These are phyloP conservation scores for Lentinula raphanica DNA, from an alignment of 768 basidiomycete genomes.

Conservation along the genomic window DNA sequence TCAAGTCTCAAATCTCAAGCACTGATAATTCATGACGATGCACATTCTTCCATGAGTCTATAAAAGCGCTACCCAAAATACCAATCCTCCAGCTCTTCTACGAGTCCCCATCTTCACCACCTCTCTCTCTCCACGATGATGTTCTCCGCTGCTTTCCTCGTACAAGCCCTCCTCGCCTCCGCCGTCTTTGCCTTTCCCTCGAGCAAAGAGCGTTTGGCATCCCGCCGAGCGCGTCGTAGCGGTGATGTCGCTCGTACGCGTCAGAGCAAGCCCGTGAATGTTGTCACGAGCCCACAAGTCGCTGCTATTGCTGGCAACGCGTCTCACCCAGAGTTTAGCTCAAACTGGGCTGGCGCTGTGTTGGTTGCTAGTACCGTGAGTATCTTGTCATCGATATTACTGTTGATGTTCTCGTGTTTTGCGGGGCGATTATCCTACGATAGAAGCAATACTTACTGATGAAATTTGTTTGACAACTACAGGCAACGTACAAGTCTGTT, in stretches of 20 bases:
- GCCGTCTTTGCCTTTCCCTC: slow-evolving; percentile 4
- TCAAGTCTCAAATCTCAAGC: no score
- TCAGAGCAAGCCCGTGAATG: slow-evolving; percentile 6
- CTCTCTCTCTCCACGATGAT: neutral
- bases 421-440: no score
- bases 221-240: slow-evolving; percentile 1
- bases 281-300: neutral
- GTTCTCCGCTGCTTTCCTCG: slow-evolving; percentile 4
- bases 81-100: neutral
- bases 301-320: neutral
- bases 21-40: no score
- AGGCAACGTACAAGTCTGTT: slow-evolving; percentile 6
- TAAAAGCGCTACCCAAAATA: neutral
- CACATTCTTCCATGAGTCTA: no score
- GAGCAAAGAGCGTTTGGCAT: neutral
- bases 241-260: neutral
- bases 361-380: slow-evolving; percentile 3
- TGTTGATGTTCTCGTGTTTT: no score
- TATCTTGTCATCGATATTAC: neutral
- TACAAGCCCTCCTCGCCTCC: neutral
- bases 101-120: neutral
- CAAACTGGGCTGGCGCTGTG: slow-evolving; percentile 6
- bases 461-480: neutral
- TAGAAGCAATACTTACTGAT: no score
- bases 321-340: slow-evolving; percentile 1